These are phyloP conservation scores for Gentiana dahurica DNA, from an alignment of 257 asterid genomes.

Conservation along the genomic window DNA sequence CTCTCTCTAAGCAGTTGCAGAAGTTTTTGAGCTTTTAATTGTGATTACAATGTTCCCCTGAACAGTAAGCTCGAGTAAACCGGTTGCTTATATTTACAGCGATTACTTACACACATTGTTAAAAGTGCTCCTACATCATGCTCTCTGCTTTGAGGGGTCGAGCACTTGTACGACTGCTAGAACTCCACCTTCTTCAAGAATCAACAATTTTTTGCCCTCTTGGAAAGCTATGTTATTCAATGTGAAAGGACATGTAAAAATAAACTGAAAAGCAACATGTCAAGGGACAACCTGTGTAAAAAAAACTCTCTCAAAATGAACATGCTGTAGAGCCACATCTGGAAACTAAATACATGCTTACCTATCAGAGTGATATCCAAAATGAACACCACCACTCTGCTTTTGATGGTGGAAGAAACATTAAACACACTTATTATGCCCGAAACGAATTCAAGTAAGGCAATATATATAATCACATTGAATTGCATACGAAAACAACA, in stretches of 20 bases:
- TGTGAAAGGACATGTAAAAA: constrained; percentile 23
- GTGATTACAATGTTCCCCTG: constrained; percentile 69
- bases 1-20: constrained; percentile 67
- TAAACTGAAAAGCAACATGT: no score
- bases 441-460: no score
- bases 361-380: no score
- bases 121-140: constrained; percentile 82
- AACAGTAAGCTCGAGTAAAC: constrained; percentile 88
- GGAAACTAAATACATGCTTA: no score
- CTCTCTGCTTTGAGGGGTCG: constrained; percentile 77
- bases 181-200: constrained; percentile 80
- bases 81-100: constrained; percentile 63
- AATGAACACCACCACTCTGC: no score
- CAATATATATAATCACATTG: no score
- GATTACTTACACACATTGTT: constrained; percentile 65
- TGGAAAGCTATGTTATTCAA: constrained; percentile 59
- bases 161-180: constrained; percentile 86
- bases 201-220: constrained; percentile 57
- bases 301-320: no score
- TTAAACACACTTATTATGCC: no score
- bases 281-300: no score
- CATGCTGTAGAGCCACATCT: no score
- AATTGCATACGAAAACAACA: no score
- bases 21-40: constrained; percentile 60
- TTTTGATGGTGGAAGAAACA: no score